Evolutionary conservation across 108 stramenopile genomes (phyloP).

Genomic region (Halocafeteria seosinensis): DNA sequence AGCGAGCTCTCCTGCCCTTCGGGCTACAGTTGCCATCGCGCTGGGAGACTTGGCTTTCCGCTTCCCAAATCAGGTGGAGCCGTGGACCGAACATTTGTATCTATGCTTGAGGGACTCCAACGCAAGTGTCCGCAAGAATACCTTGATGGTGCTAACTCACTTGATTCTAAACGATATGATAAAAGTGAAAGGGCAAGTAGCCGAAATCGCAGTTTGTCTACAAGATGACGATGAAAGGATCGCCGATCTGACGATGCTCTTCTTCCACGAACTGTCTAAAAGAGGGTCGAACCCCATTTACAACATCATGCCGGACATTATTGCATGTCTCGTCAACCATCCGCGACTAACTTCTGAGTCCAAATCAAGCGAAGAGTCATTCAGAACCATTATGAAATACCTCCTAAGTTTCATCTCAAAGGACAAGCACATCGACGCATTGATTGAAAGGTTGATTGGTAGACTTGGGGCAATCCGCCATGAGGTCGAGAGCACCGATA

Average conservation of each 20-base stretch:
- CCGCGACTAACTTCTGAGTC: too few species aligned
- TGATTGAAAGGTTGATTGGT: conserved; percentile 84
- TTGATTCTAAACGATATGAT: conserved; percentile 96
- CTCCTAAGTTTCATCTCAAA: conserved; percentile 82
- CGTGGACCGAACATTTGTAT: conserved; percentile 78
- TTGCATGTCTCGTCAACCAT: conserved; percentile 59
- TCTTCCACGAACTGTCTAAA: conserved; percentile 71
- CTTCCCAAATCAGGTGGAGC: conserved; percentile 91
- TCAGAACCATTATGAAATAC: conserved; percentile 69
- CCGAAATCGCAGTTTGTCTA: conserved; percentile 75
- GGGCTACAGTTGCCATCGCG: conserved; percentile 79
- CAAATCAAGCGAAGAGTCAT: conserved; percentile 10
- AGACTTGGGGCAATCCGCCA: neutral
- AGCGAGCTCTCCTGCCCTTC: conserved; percentile 57
- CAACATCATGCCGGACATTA: conserved; percentile 90
- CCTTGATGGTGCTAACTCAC: conserved; percentile 86
- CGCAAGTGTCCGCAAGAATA: conserved; percentile 66
- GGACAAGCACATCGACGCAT: conserved; percentile 72
- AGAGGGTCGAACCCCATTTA: conserved; percentile 70
- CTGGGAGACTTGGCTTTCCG: conserved; percentile 88
- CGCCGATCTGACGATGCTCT: conserved; percentile 63
- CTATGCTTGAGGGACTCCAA: conserved; percentile 72
- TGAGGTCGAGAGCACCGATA: too few species aligned
- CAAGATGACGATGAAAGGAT: conserved; percentile 57
- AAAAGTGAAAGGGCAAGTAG: conserved; percentile 76